Conservation (phyloP, 1,284 basidiomycete species). For the Tremellales sp. region DNA sequence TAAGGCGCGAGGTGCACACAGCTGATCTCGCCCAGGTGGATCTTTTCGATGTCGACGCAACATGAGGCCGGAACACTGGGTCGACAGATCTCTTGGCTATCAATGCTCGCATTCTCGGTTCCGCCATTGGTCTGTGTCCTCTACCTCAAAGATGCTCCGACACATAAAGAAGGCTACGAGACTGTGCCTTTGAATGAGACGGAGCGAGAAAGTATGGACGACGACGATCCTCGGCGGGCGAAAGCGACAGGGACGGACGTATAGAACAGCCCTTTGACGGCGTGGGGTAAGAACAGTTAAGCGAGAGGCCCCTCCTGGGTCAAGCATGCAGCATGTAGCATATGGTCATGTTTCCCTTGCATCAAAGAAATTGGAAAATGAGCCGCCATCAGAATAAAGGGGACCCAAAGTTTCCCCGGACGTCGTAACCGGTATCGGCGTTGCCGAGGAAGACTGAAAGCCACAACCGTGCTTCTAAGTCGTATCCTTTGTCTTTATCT, state of each 20-base stretch:
- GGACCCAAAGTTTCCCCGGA: not conserved
- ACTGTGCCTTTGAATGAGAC: conserved; percentile 8
- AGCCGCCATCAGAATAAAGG: not conserved
- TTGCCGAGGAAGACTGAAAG: too few relatives aligned
- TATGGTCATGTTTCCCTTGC: too few relatives aligned
- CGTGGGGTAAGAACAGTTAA: too few relatives aligned
- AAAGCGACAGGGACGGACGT: not conserved
- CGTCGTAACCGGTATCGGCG: not conserved
- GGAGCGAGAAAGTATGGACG: not conserved
- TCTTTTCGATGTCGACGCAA: conserved; percentile 26
- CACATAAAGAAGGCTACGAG: conserved; percentile 10
- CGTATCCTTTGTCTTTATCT: too few relatives aligned
- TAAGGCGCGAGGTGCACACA: not conserved
- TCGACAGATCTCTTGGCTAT: conserved; percentile 24
- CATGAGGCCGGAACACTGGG: conserved; percentile 13
- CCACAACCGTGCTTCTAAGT: too few relatives aligned
- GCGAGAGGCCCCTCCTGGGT: too few relatives aligned
- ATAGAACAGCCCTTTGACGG: not conserved
- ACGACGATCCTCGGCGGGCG: not conserved
- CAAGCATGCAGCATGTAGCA: too few relatives aligned
- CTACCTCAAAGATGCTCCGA: conserved; percentile 6
- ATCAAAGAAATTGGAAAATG: too few relatives aligned
- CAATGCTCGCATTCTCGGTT: conserved; percentile 9
- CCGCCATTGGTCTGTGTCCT: conserved; percentile 9
- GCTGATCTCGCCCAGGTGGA: conserved; percentile 13